Evolutionary conservation across 352 stramenopile genomes (phyloP), one percentile per base, ranked within the genome.

Genomic region (Thalassiosira ordinaria): DNA sequence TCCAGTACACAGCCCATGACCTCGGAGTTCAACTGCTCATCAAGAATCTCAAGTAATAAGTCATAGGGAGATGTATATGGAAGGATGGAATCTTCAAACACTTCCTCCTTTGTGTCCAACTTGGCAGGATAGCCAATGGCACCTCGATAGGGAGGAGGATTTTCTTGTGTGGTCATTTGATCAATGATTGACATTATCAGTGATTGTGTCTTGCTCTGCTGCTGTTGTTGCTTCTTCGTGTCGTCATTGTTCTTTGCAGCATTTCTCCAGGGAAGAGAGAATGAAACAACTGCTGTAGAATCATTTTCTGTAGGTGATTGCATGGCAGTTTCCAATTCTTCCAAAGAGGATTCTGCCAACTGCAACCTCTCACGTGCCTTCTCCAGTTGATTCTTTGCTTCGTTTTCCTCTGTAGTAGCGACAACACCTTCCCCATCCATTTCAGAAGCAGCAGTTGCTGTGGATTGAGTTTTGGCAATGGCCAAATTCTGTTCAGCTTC

Each of bases 1-100:
- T 94, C 89, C 26, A 94, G 55, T 13, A 91, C 78, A 35, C 70
- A 87, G 20, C 74, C 88, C 61, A 92, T 86, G 1, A 94, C 85
- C 26, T 91, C 67, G 5, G 82, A 80, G 61, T 92, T 88, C 14
- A 92, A 66, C 67, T 93, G 88, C 59, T 93, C 82, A 41, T 80
- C 57, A 37, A 94, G 79, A 60, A 93, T 88, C 37, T 92, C 82
- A 31, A 84, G 64, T 20, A 94, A 39, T 0, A 93, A 39, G 47
- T 90, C 78, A 59, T 87, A 94, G 3, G 89, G 88, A 53, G 78
- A 89, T n/a, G 66, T 72, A 70, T 91, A 93, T 9, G 68, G 74
- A 20, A 89, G 41, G 0, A 65, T 57, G 16, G 61, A 74, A 20
- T 68, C 33, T 22, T 82, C 57, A 52, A 87, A 63, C 35, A 84